phyloP scores from a whole-genome alignment of 441 rosid species.

The Gossypium schwendimanii region DNA sequence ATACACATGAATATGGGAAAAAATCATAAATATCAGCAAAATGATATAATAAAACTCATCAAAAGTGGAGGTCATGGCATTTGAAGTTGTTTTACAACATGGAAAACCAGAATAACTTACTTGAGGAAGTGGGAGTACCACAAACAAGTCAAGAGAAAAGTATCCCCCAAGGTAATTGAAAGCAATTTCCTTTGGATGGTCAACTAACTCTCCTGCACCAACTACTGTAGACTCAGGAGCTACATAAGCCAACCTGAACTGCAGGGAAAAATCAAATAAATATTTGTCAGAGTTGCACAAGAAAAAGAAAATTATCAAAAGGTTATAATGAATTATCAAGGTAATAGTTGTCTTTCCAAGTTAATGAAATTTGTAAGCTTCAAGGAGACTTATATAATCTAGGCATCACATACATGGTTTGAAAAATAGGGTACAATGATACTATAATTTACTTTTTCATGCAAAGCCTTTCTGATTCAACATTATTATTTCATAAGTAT shows the following conservation, averaged over 20 bases:
- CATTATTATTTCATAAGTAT: not conserved
- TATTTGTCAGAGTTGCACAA: slow-evolving; percentile 3
- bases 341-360: not conserved
- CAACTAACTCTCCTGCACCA: slow-evolving; percentile 92
- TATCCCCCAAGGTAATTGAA: slow-evolving; percentile 47
- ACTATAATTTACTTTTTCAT: not conserved
- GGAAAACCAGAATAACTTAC: slow-evolving; percentile 31
- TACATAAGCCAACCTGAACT: slow-evolving; percentile 80
- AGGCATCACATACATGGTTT: not conserved
- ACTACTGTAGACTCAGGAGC: slow-evolving; percentile 74
- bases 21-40: not conserved
- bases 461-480: not conserved
- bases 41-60: slow-evolving; percentile 9
- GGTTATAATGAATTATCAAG: not conserved
- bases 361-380: not conserved
- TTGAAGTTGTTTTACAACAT: slow-evolving; percentile 8
- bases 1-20: not conserved
- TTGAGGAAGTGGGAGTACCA: slow-evolving; percentile 81
- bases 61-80: not conserved
- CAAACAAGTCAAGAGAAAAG: slow-evolving; percentile 54
- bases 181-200: slow-evolving; percentile 69
- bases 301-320: not conserved
- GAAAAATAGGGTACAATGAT: not conserved
- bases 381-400: not conserved
- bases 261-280: slow-evolving; percentile 18